phyloP scores from a whole-genome alignment of 1,139 yeast species.

The Spencermartinsiella ligniputridi region DNA sequence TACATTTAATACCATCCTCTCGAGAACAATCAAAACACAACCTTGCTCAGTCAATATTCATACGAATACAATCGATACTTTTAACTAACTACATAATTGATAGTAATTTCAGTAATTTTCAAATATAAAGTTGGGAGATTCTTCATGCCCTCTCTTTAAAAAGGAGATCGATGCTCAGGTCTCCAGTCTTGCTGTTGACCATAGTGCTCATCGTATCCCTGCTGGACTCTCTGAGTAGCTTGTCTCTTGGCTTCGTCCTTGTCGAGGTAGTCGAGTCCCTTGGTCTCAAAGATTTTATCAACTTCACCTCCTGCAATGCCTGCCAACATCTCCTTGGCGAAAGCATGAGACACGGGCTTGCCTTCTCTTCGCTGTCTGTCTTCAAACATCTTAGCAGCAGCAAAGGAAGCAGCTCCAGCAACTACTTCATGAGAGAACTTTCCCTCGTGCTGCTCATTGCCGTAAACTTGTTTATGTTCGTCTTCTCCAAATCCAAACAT shows the following conservation, averaged over 20 bases:
- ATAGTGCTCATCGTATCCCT: conserved; percentile 31
- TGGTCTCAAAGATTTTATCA: conserved; percentile 34
- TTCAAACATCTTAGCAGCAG: conserved; percentile 29
- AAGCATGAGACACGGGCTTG: conserved; percentile 28
- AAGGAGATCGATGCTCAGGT: no score
- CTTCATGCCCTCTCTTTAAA: no score
- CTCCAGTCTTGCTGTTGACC: conserved; percentile 17
- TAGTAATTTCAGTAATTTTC: no score
- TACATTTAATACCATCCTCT: no score
- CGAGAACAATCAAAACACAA: no score
- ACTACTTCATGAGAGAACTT: conserved; percentile 32
- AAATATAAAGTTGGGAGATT: no score
- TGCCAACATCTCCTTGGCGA: conserved; percentile 32
- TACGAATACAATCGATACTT: no score
- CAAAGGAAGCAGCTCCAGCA: conserved; percentile 35
- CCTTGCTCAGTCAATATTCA: no score
- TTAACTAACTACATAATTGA: no score
- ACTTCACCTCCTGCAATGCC: conserved; percentile 35
- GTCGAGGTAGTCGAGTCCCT: conserved; percentile 33
- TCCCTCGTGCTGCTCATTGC: conserved; percentile 25
- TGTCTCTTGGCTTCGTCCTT: conserved; percentile 39
- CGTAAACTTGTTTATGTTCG: conserved; percentile 24
- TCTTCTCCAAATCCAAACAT: conserved; percentile 26
- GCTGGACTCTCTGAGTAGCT: conserved; percentile 24
- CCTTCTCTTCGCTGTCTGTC: conserved; percentile 32